Conservation (phyloP, 192 early-diverging fungal species). For the Coemansia umbellata region DNA sequence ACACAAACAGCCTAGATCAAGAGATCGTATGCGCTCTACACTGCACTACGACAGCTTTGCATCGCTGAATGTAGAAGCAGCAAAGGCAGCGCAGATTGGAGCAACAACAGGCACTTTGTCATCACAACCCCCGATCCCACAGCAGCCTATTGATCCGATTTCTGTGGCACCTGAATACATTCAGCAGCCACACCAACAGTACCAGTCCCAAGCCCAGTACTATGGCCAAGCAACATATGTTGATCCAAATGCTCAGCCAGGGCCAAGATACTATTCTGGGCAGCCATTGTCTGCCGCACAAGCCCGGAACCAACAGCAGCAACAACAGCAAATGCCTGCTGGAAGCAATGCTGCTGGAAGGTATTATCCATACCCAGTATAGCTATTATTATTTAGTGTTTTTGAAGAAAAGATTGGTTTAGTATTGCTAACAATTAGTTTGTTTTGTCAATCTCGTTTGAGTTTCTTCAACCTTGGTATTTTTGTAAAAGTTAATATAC, state of each 20-base stretch:
- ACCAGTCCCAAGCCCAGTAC: neutral
- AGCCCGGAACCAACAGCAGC: slow-evolving; percentile 29
- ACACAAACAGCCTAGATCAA: slow-evolving; percentile 45
- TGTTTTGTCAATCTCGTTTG: neutral
- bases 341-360: neutral
- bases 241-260: neutral
- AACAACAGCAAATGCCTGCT: slow-evolving; percentile 10
- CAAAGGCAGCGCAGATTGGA: neutral
- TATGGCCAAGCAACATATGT: slow-evolving; percentile 21
- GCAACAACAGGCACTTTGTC: slow-evolving; percentile 3
- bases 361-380: neutral
- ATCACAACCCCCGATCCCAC: slow-evolving; percentile 20
- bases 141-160: slow-evolving; percentile 23
- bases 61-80: slow-evolving; percentile 11
- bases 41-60: slow-evolving; percentile 39
- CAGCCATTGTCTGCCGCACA: slow-evolving; percentile 43
- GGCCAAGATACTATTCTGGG: slow-evolving; percentile 3
- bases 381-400: too few relatives aligned
- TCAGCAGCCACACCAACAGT: slow-evolving; percentile 1
- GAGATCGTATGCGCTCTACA: slow-evolving; percentile 50
- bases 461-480: neutral
- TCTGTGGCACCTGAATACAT: slow-evolving; percentile 9
- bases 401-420: too few relatives aligned
- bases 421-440: too few relatives aligned
- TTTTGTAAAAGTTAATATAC: too few relatives aligned